Conservation (phyloP, 2,329 filamentous ascomycete genomes). For the Pseudogymnoascus sp. region DNA sequence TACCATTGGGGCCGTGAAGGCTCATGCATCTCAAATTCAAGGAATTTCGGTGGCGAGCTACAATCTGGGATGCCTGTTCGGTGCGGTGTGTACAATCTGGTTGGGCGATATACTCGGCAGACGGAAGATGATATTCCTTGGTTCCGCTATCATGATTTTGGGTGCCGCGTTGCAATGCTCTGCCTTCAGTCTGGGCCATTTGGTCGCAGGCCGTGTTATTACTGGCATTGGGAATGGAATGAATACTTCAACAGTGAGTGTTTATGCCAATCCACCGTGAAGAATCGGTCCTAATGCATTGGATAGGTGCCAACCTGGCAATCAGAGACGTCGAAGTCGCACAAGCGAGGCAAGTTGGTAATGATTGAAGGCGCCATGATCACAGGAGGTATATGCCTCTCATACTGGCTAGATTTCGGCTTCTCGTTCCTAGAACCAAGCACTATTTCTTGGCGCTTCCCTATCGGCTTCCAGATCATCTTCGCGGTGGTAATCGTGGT, state of each 20-base stretch:
- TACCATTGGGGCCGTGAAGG: not conserved
- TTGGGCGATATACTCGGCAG: conserved; percentile 52
- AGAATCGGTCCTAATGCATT: not conserved
- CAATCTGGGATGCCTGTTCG: conserved; percentile 52
- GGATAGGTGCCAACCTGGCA: conserved; percentile 48
- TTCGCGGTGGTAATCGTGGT: conserved; percentile 52
- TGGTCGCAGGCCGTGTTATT: conserved; percentile 46
- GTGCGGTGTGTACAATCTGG: conserved; percentile 39
- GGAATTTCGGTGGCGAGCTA: conserved; percentile 50
- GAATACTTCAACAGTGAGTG: conserved; percentile 38
- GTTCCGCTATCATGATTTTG: conserved; percentile 50
- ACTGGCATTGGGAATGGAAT: conserved; percentile 46
- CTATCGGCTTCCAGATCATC: conserved; percentile 49
- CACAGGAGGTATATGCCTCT: conserved; percentile 49
- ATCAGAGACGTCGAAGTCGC: conserved; percentile 49
- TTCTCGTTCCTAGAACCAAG: conserved; percentile 43
- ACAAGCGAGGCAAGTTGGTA: conserved; percentile 53
- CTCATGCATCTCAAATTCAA: conserved; percentile 25
- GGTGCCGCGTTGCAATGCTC: conserved; percentile 41
- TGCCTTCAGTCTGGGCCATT: conserved; percentile 41
- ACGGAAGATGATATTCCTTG: conserved; percentile 48
- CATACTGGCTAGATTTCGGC: conserved; percentile 55
- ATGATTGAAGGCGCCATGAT: conserved; percentile 55
- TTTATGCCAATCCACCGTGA: not conserved
- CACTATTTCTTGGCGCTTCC: conserved; percentile 52